Evolutionary conservation across 257 asterid species (phyloP).

Genomic region (Perilla frutescens): DNA sequence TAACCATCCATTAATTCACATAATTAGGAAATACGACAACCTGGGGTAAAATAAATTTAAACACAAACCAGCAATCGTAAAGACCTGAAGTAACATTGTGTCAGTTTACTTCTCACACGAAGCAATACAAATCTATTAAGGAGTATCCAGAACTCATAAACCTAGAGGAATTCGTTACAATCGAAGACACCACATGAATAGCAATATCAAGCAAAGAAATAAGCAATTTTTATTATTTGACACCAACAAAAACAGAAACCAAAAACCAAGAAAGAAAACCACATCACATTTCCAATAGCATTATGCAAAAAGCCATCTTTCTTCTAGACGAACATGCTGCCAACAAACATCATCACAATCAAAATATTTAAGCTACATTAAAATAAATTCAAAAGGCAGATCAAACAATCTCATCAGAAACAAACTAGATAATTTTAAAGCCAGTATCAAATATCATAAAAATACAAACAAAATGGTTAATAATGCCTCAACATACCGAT

Average conservation of each 20-base stretch:
- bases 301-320: not conserved
- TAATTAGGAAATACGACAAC: not conserved
- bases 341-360: not conserved
- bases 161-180: not conserved
- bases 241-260: not conserved
- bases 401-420: not conserved
- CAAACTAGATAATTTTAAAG: not conserved
- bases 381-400: not conserved
- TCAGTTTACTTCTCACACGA: slow-evolving; percentile 1
- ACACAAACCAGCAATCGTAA: slow-evolving; percentile 20
- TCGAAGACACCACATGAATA: not conserved
- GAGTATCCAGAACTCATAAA: slow-evolving; percentile 5
- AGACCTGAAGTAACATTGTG: not conserved
- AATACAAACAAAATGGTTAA: not conserved
- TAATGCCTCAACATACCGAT: slow-evolving; percentile 53
- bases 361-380: not conserved
- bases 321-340: not conserved
- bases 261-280: not conserved
- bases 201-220: not conserved
- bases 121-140: slow-evolving; percentile 1
- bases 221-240: not conserved
- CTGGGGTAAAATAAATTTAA: not conserved
- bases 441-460: not conserved
- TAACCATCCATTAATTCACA: slow-evolving; percentile 24
- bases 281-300: not conserved